These are phyloP conservation scores for Suillus hirtellus DNA, from an alignment of 768 basidiomycete genomes.

Conservation along the genomic window DNA sequence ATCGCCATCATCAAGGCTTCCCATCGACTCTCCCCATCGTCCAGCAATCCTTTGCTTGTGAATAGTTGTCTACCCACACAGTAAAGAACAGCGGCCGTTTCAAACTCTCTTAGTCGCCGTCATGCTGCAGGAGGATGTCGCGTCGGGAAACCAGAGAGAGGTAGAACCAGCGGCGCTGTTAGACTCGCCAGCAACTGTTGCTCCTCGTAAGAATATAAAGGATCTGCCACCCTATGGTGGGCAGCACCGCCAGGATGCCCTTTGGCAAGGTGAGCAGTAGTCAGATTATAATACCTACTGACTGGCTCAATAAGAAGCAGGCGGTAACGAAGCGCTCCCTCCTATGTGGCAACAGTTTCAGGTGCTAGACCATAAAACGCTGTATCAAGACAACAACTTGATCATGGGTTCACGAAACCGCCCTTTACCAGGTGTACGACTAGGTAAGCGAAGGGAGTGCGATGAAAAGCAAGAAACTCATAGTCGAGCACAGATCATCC, in stretches of 20 bases:
- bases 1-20: not conserved
- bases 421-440: constrained; percentile 1
- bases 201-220: not conserved
- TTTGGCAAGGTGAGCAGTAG: not conserved
- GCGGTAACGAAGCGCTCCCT: not conserved
- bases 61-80: not conserved
- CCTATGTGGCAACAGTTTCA: constrained; percentile 4
- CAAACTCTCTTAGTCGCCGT: not conserved
- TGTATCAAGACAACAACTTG: constrained; percentile 5
- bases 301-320: not conserved
- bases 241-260: not conserved
- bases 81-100: not conserved
- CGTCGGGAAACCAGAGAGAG: not conserved
- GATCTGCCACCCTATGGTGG: not conserved
- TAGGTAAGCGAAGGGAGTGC: not conserved
- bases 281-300: not conserved
- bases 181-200: not conserved
- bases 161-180: not conserved
- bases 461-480: not conserved
- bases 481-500: not conserved
- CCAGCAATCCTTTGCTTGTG: too few relatives aligned
- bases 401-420: not conserved
- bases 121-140: not conserved
- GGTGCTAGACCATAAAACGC: not conserved
- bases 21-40: not conserved